Evolutionary conservation across 129 eudicot species (phyloP).

Genomic region (Oenanthe sinensis): DNA sequence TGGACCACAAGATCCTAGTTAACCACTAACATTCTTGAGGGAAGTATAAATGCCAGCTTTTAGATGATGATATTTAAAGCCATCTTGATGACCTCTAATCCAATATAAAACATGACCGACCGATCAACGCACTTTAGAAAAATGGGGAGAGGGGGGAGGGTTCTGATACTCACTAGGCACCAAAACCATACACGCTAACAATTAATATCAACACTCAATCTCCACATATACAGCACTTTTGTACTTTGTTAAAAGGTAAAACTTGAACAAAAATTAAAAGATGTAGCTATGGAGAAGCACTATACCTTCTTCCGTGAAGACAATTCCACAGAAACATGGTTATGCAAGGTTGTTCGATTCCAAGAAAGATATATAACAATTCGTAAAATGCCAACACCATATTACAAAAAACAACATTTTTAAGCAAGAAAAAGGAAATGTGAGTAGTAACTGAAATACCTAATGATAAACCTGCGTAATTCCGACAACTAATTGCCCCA

Average conservation of each 20-base stretch:
- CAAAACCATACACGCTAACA: not conserved
- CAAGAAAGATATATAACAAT: not conserved
- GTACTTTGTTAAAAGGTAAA: not conserved
- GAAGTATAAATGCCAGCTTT: not conserved
- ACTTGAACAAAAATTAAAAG: not conserved
- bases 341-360: slow-evolving; percentile 3
- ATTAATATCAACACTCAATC: not conserved
- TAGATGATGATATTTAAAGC: not conserved
- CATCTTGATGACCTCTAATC: not conserved
- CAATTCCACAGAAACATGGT: slow-evolving; percentile 8
- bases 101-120: too few relatives aligned
- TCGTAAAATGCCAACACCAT: not conserved
- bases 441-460: not conserved
- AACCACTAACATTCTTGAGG: not conserved
- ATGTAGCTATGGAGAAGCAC: not conserved
- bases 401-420: not conserved
- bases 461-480: not conserved
- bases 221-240: not conserved
- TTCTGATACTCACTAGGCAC: not conserved
- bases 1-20: not conserved
- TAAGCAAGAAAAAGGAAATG: not conserved
- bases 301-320: slow-evolving; percentile 28
- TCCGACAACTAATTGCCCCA: not conserved
- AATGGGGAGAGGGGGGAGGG: not conserved
- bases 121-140: not conserved